Evolutionary conservation across 2,329 filamentous ascomycete species (phyloP), one percentile per base, ranked within the genome.

Genomic region (Colletotrichum camelliae): DNA sequence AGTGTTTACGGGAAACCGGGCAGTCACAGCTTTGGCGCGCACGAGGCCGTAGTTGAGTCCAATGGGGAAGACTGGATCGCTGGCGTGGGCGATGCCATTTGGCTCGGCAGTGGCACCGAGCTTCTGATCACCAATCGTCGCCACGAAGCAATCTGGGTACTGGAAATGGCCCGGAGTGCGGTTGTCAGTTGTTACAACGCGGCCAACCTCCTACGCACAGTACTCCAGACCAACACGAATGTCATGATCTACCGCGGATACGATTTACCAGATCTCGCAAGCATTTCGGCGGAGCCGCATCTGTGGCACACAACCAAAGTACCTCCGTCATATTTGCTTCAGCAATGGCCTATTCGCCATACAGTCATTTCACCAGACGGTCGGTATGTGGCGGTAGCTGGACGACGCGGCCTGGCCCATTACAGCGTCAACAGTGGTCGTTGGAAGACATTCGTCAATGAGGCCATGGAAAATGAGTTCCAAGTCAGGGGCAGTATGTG

Each of bases 401-500:
- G 97, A 12, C 92, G 94, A 77, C 92, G 96, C 79, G 97, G 97
- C 1, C 88, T 99, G 67, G 96, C 96, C 12, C 97, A 99, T 83
- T 99, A 99, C 85, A 98, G 97, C 81, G 92, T 98, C 77, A 94
- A 94, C 79, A 98, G 96, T 82, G 95, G 96, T 33, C 91, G 97
- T 74, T 99, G 97, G 97, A 98, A 98, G 83, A 97, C 94, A 0
- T 99, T 99, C 83, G 90, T 94, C 65, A 95, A 96, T 80, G 90
- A 93, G 31, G 91, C 90, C 35, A 91, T 93, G 81, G 97, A 98
- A 84, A 96, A 96, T 80, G 95, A 96, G 77, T 99, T 99, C 82
- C 92, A 95, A 29, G 95, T 99, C 16, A 90, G 96, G 77, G 97
- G 97, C 65, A 97, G 97, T 8, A 98, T 99, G 96, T 98, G 96